Conservation (phyloP, 2,329 filamentous ascomycete genomes). For the Colletotrichum gloeosporioides region DNA sequence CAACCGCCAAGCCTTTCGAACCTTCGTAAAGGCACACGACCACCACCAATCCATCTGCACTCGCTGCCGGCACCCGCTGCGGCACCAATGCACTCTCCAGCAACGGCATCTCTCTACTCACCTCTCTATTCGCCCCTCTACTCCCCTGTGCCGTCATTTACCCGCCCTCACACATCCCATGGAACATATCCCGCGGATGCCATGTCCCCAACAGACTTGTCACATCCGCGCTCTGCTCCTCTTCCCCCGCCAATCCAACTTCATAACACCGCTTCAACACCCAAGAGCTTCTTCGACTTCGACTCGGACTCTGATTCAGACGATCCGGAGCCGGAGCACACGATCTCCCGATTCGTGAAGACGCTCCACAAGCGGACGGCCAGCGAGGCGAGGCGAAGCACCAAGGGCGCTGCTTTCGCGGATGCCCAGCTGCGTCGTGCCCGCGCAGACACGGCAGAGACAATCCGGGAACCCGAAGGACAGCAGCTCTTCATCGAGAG, state of each 20-base stretch:
- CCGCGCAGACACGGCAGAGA: slow-evolving; percentile 13
- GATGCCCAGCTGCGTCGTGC: slow-evolving; percentile 16
- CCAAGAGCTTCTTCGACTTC: slow-evolving; percentile 23
- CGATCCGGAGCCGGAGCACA: slow-evolving; percentile 7
- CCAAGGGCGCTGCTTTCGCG: slow-evolving; percentile 11
- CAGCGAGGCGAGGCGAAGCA: slow-evolving; percentile 13
- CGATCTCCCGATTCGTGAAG: slow-evolving; percentile 19
- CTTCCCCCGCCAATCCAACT: neutral
- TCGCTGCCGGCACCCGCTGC: slow-evolving; percentile 6
- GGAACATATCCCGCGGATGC: neutral
- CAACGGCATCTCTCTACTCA: slow-evolving; percentile 16
- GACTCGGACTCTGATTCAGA: slow-evolving; percentile 24
- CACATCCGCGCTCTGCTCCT: slow-evolving; percentile 20
- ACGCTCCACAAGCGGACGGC: slow-evolving; percentile 19
- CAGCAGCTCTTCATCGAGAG: slow-evolving; percentile 4
- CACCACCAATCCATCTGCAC: slow-evolving; percentile 20
- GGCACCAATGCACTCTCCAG: neutral
- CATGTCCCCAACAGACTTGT: slow-evolving; percentile 7
- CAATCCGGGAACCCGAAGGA: slow-evolving; percentile 9
- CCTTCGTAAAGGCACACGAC: slow-evolving; percentile 14
- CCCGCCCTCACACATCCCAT: slow-evolving; percentile 17
- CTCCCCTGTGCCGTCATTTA: slow-evolving; percentile 8
- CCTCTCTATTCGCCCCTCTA: slow-evolving; percentile 12
- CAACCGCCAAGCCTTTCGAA: neutral
- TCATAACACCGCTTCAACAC: neutral